Conservation (phyloP, 1,284 basidiomycete genomes). For the Cryptococcus wingfieldii region DNA sequence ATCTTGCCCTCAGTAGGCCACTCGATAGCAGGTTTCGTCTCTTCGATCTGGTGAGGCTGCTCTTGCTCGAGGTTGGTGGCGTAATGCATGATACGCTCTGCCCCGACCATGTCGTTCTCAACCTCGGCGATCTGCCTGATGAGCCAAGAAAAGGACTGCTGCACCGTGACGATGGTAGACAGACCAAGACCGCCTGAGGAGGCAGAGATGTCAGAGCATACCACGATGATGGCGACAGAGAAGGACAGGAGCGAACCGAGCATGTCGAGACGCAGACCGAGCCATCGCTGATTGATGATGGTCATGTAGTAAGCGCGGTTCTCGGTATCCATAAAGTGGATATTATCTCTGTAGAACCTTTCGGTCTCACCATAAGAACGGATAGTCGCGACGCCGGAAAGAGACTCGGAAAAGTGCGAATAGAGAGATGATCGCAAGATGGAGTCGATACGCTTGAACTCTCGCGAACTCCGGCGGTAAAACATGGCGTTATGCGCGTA, state of each 20-base stretch:
- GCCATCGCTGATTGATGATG: conserved; percentile 64
- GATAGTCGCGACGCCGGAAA: conserved; percentile 78
- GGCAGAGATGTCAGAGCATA: conserved; percentile 69
- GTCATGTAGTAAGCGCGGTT: conserved; percentile 88
- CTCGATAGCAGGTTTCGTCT: conserved; percentile 56
- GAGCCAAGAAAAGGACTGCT: conserved; percentile 67
- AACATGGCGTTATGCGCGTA: conserved; percentile 64
- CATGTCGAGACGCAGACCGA: conserved; percentile 80
- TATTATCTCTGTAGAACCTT: conserved; percentile 70
- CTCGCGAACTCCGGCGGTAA: conserved; percentile 82
- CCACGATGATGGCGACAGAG: conserved; percentile 70
- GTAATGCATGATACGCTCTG: conserved; percentile 71
- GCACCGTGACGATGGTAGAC: conserved; percentile 52
- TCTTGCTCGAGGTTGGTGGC: conserved; percentile 72
- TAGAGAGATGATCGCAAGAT: conserved; percentile 58
- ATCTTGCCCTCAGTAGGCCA: conserved; percentile 61
- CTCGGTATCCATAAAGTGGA: conserved; percentile 75
- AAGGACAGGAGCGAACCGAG: conserved; percentile 74
- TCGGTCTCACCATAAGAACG: conserved; percentile 72
- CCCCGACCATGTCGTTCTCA: conserved; percentile 88
- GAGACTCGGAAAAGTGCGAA: conserved; percentile 82
- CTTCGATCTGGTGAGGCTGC: conserved; percentile 62
- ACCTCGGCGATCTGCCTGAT: conserved; percentile 78
- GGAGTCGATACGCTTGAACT: conserved; percentile 63
- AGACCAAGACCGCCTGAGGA: conserved; percentile 61